phyloP scores from a whole-genome alignment of 1,284 basidiomycete genomes.

The Phenoliferia sp. region DNA sequence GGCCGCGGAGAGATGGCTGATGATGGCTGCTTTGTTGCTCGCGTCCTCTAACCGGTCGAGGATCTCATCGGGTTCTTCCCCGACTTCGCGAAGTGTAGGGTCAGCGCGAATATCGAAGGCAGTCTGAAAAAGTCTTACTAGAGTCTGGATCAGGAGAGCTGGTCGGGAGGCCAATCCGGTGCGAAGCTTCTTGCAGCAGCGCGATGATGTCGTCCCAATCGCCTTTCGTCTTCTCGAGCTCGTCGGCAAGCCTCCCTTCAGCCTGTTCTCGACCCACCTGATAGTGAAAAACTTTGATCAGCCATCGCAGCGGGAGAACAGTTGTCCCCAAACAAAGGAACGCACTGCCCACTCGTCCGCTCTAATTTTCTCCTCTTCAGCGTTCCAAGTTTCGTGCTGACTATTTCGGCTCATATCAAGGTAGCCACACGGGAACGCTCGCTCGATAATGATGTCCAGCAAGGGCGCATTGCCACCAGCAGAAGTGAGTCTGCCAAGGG shows the following conservation, averaged over 20 bases:
- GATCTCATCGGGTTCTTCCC: conserved; percentile 58
- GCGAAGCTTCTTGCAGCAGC: no score
- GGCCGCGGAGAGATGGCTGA: conserved; percentile 11
- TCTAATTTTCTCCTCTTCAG: conserved; percentile 60
- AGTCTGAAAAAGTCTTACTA: neutral
- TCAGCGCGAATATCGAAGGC: neutral
- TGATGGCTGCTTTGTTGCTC: conserved; percentile 19
- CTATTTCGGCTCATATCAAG: conserved; percentile 51
- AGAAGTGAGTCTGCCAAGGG: conserved; percentile 68
- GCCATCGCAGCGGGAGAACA: conserved; percentile 48
- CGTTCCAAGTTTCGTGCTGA: conserved; percentile 58
- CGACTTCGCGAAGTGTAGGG: conserved; percentile 36
- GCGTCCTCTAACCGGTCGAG: conserved; percentile 61
- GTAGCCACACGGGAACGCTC: conserved; percentile 49
- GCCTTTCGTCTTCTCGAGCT: no score
- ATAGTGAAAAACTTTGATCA: no score
- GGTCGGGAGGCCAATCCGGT: conserved; percentile 5
- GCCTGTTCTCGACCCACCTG: conserved; percentile 22
- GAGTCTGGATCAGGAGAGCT: neutral
- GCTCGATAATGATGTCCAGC: conserved; percentile 70
- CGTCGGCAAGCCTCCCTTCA: conserved; percentile 8
- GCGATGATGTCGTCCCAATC: neutral
- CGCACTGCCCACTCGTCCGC: conserved; percentile 66
- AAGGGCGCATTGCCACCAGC: conserved; percentile 76
- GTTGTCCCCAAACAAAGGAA: conserved; percentile 5